Evolutionary conservation across 2,329 filamentous ascomycete species (phyloP).

Genomic region (Nemania bipapillata): DNA sequence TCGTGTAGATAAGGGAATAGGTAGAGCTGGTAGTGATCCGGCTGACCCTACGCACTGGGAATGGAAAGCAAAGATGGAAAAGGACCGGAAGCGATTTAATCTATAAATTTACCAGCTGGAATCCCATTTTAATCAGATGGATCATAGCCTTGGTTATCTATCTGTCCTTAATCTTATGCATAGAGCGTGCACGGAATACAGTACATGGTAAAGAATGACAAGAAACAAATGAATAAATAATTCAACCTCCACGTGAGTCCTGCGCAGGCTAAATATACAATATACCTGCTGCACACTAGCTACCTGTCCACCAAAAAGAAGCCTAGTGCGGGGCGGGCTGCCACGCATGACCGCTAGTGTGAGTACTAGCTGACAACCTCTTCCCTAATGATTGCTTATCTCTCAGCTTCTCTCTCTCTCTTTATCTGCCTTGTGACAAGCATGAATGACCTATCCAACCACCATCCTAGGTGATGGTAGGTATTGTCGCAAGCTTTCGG

Average conservation of each 20-base stretch:
- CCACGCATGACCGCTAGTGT: constrained; percentile 17
- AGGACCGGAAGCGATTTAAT: constrained; percentile 91
- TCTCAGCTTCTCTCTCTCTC: constrained; percentile 10
- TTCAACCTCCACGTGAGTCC: too few species aligned
- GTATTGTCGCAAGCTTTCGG: not conserved
- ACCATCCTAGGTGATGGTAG: not conserved
- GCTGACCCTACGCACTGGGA: constrained; percentile 88
- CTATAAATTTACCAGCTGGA: constrained; percentile 63
- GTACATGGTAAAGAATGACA: not conserved
- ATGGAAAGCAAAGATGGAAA: constrained; percentile 94
- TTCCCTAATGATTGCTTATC: constrained; percentile 24
- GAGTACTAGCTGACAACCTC: constrained; percentile 9
- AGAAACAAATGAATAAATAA: not conserved
- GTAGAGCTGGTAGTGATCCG: constrained; percentile 73
- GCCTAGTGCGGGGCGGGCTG: constrained; percentile 13
- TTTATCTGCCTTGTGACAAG: constrained; percentile 33
- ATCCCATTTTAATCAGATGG: not conserved
- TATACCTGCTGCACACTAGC: not conserved
- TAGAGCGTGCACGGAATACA: not conserved
- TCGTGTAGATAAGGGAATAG: constrained; percentile 89
- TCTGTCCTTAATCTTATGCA: not conserved
- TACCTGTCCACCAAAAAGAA: not conserved
- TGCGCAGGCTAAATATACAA: too few species aligned
- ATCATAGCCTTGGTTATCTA: not conserved
- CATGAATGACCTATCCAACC: constrained; percentile 23